Conservation (phyloP, 1,139 yeast species). For the Ashbya aceris region DNA sequence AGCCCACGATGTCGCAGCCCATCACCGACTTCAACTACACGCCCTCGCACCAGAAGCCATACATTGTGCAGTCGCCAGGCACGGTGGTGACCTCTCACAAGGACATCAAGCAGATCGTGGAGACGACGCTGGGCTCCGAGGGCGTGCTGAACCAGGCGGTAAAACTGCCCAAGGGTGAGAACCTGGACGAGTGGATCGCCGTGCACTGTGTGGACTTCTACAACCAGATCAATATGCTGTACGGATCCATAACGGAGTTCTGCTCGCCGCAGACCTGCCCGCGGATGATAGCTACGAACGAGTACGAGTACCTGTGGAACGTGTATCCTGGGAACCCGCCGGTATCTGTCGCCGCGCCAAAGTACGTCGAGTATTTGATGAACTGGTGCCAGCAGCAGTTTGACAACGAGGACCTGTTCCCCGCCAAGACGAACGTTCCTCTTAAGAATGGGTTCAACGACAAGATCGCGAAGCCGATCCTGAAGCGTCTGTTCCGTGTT, state of each 20-base stretch:
- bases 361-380: conserved; percentile 86
- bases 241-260: conserved; percentile 92
- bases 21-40: conserved; percentile 31
- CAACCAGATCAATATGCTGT: conserved; percentile 92
- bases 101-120: conserved; percentile 77
- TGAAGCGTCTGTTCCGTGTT: conserved; percentile 86
- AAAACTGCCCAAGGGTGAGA: conserved; percentile 87
- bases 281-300: conserved; percentile 93
- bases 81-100: conserved; percentile 47
- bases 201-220: conserved; percentile 87
- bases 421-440: conserved; percentile 81
- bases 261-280: conserved; percentile 93
- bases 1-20: conserved; percentile 8
- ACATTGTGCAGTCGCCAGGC: conserved; percentile 24
- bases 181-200: conserved; percentile 89
- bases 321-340: conserved; percentile 48
- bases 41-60: conserved; percentile 31
- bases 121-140: conserved; percentile 89
- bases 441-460: conserved; percentile 64
- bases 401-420: conserved; percentile 85
- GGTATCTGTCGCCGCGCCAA: conserved; percentile 82
- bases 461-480: conserved; percentile 68
- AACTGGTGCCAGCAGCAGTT: conserved; percentile 86
- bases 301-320: conserved; percentile 87
- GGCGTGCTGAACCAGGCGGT: conserved; percentile 89